Percentiles rank a stretch among this genome's conserved stretches.
These are phyloP conservation scores for Cynara cardunculus DNA, from an alignment of 129 eudicot species.

Conservation along the genomic window DNA sequence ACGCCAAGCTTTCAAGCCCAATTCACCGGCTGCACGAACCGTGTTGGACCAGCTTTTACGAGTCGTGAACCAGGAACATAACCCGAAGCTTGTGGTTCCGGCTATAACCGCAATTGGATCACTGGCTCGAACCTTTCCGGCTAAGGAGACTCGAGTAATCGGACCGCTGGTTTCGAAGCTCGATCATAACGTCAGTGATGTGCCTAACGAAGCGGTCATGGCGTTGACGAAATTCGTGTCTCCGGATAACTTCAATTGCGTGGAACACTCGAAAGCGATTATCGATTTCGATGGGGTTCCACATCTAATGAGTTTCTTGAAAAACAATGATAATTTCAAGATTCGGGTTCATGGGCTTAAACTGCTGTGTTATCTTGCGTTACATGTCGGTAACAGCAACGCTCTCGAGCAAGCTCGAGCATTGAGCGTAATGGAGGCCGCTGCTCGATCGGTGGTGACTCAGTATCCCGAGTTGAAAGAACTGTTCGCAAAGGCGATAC, in stretches of 20 bases:
- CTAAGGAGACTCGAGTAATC: slow-evolving; percentile 67
- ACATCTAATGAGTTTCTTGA: slow-evolving; percentile 43
- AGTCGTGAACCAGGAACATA: slow-evolving; percentile 47
- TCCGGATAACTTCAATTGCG: slow-evolving; percentile 52
- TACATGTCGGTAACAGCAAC: slow-evolving; percentile 53
- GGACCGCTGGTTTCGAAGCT: slow-evolving; percentile 56
- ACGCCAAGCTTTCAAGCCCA: slow-evolving; percentile 62
- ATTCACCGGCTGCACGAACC: slow-evolving; percentile 58
- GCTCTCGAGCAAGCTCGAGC: slow-evolving; percentile 60
- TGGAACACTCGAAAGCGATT: slow-evolving; percentile 68
- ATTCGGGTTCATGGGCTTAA: slow-evolving; percentile 41
- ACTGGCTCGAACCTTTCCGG: slow-evolving; percentile 71
- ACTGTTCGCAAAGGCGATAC: slow-evolving; percentile 45
- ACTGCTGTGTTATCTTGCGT: slow-evolving; percentile 59
- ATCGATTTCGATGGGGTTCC: slow-evolving; percentile 55
- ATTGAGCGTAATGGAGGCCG: slow-evolving; percentile 54
- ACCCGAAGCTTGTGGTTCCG: slow-evolving; percentile 34
- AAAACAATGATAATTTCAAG: slow-evolving; percentile 31
- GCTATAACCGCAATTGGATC: slow-evolving; percentile 64
- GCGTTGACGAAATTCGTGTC: slow-evolving; percentile 59
- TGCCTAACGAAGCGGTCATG: slow-evolving; percentile 51
- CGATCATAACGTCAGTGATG: slow-evolving; percentile 29
- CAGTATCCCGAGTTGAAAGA: slow-evolving; percentile 59
- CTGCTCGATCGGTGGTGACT: slow-evolving; percentile 41
- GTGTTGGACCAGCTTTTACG: slow-evolving; percentile 65